phyloP scores from a whole-genome alignment of 1,284 basidiomycete species.

The Microbotryum lychnidis-dioicae region DNA sequence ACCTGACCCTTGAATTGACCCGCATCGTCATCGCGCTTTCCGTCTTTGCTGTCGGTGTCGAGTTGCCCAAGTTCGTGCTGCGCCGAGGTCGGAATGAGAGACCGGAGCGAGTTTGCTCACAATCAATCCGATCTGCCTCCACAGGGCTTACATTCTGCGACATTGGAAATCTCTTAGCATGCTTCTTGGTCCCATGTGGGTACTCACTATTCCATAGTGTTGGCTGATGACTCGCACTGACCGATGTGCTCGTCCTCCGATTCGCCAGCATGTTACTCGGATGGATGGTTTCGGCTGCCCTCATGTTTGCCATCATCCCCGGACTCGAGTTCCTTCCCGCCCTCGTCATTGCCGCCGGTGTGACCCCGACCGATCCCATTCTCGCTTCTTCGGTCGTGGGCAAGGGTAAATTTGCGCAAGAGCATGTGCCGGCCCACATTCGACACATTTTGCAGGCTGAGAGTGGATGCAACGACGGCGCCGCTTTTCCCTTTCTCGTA shows the following conservation, averaged over 20 bases:
- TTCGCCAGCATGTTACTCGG: slow-evolving; percentile 32
- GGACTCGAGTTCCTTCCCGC: slow-evolving; percentile 75
- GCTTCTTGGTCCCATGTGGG: slow-evolving; percentile 51
- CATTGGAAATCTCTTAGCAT: slow-evolving; percentile 87
- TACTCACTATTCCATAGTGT: slow-evolving; percentile 33
- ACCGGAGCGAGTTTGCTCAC: background rate
- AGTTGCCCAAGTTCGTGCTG: slow-evolving; percentile 60
- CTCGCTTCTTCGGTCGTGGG: slow-evolving; percentile 63
- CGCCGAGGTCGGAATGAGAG: slow-evolving; percentile 29
- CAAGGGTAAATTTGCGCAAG: slow-evolving; percentile 88
- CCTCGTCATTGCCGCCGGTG: slow-evolving; percentile 82
- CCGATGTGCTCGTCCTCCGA: background rate
- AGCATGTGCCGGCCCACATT: slow-evolving; percentile 93
- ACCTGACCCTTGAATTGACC: slow-evolving; percentile 63
- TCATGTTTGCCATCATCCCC: slow-evolving; percentile 84
- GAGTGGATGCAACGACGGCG: slow-evolving; percentile 70
- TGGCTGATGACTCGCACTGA: slow-evolving; percentile 33
- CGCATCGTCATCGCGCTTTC: slow-evolving; percentile 94
- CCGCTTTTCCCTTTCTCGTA: slow-evolving; percentile 81
- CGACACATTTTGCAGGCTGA: slow-evolving; percentile 88
- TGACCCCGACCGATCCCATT: slow-evolving; percentile 89
- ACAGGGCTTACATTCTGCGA: slow-evolving; percentile 66
- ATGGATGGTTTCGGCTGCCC: slow-evolving; percentile 41
- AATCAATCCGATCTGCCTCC: no score
- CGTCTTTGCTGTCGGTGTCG: slow-evolving; percentile 94